Percentiles rank a stretch among this genome's conserved stretches.
These are phyloP conservation scores for Neoscytalidium dimidiatum DNA, from an alignment of 2,329 filamentous ascomycete genomes.

Conservation along the genomic window DNA sequence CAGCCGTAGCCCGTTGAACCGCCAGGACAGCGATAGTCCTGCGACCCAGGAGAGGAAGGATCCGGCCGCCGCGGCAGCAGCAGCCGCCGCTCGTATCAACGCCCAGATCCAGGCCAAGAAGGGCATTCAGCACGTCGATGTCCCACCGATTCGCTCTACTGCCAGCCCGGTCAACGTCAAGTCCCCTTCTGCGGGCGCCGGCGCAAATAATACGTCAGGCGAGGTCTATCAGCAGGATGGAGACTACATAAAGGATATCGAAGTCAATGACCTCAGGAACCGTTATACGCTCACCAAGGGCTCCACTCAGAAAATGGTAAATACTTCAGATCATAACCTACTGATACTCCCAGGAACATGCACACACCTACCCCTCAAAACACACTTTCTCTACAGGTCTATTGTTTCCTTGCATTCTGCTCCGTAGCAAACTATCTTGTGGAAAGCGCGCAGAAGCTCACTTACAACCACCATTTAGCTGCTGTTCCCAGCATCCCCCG, in stretches of 20 bases:
- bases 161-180: slow-evolving; percentile 54
- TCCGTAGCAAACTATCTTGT: slow-evolving; percentile 25
- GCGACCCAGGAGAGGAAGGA: slow-evolving; percentile 56
- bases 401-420: slow-evolving; percentile 27
- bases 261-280: slow-evolving; percentile 97
- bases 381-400: slow-evolving; percentile 24
- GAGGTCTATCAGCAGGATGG: slow-evolving; percentile 95
- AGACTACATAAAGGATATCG: slow-evolving; percentile 98
- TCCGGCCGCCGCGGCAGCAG: slow-evolving; percentile 79
- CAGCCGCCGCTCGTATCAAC: slow-evolving; percentile 62
- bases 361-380: slow-evolving; percentile 2
- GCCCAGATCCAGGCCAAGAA: slow-evolving; percentile 63
- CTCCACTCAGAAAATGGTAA: slow-evolving; percentile 99
- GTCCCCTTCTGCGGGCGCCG: slow-evolving; percentile 56
- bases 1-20: slow-evolving; percentile 77
- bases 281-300: slow-evolving; percentile 97
- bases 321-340: slow-evolving; percentile 69
- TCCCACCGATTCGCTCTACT: slow-evolving; percentile 71
- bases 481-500: slow-evolving; percentile 54
- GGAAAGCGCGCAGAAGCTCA: slow-evolving; percentile 48
- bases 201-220: slow-evolving; percentile 54
- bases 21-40: slow-evolving; percentile 50
- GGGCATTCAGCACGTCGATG: slow-evolving; percentile 86
- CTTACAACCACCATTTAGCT: slow-evolving; percentile 43
- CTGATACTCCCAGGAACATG: slow-evolving; percentile 58